A percentile compares a stretch with the other conserved stretches of the same genome.
Conservation (phyloP, 2,329 filamentous ascomycete species). For the Xylaria sp. region DNA sequence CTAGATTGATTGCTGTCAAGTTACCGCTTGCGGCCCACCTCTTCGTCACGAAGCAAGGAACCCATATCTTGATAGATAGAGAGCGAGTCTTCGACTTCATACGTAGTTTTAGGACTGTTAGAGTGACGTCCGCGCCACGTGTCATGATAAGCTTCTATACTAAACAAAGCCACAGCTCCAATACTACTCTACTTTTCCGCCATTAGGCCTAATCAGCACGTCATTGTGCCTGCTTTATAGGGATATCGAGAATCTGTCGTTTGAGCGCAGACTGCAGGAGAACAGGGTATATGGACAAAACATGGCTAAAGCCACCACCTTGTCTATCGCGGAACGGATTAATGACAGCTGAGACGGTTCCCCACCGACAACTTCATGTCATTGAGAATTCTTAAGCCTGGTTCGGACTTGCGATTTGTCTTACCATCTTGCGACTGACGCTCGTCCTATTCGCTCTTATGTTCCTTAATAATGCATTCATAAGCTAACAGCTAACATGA, state of each 20-base stretch:
- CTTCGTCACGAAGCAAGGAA: conserved; percentile 11
- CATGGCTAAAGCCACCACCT: not conserved
- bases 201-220: not conserved
- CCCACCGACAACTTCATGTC: conserved; percentile 6
- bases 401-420: conserved; percentile 11
- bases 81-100: conserved; percentile 14
- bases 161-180: not conserved
- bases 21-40: not conserved
- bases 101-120: not conserved
- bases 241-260: not conserved
- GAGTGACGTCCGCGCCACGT: conserved; percentile 8
- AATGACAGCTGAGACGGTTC: conserved; percentile 18
- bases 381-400: conserved; percentile 1
- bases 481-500: conserved; percentile 9
- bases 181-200: not conserved
- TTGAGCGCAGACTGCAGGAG: conserved; percentile 14
- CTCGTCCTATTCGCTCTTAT: conserved; percentile 19
- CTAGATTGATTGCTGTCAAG: not conserved
- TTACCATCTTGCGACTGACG: conserved; percentile 11
- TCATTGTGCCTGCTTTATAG: not conserved
- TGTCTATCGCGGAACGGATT: conserved; percentile 25
- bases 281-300: conserved; percentile 2
- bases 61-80: conserved; percentile 2
- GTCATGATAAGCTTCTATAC: not conserved
- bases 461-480: conserved; percentile 14